Evolutionary conservation across 768 basidiomycete species (phyloP).

Genomic region (Mycena metata): DNA sequence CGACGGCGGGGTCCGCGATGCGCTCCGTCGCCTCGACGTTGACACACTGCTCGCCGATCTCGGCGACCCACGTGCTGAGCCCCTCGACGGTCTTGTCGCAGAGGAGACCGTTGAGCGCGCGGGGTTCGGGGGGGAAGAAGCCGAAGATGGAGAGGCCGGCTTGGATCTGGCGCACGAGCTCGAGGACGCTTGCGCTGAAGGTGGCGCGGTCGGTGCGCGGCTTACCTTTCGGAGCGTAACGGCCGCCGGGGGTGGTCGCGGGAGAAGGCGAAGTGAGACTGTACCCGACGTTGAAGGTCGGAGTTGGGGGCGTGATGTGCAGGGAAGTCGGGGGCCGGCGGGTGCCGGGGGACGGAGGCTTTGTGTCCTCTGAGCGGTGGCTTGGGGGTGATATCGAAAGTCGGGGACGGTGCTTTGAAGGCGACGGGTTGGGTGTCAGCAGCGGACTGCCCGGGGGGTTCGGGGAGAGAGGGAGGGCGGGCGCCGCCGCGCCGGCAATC

Average conservation of each 20-base stretch:
- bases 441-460: slow-evolving; percentile 36
- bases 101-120: slow-evolving; percentile 72
- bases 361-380: slow-evolving; percentile 34
- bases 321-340: slow-evolving; percentile 36
- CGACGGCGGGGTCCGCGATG: slow-evolving; percentile 78
- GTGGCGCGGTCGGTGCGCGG: slow-evolving; percentile 51
- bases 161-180: slow-evolving; percentile 83
- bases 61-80: slow-evolving; percentile 74
- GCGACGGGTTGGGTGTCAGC: slow-evolving; percentile 40
- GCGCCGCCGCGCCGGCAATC: slow-evolving; percentile 39
- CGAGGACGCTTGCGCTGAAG: slow-evolving; percentile 78
- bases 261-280: slow-evolving; percentile 12
- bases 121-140: slow-evolving; percentile 55
- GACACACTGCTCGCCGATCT: slow-evolving; percentile 73
- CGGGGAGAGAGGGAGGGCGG: slow-evolving; percentile 40
- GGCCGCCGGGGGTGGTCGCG: slow-evolving; percentile 33
- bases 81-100: slow-evolving; percentile 85
- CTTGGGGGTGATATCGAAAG: slow-evolving; percentile 40
- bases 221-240: slow-evolving; percentile 38
- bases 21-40: slow-evolving; percentile 82
- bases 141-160: slow-evolving; percentile 80
- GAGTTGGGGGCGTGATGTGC: slow-evolving; percentile 41
- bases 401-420: slow-evolving; percentile 37
- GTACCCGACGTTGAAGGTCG: slow-evolving; percentile 28
- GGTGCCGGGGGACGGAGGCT: slow-evolving; percentile 35